Conservation (phyloP, 805 yeast genomes). For the Jamesozyma gamospora region DNA sequence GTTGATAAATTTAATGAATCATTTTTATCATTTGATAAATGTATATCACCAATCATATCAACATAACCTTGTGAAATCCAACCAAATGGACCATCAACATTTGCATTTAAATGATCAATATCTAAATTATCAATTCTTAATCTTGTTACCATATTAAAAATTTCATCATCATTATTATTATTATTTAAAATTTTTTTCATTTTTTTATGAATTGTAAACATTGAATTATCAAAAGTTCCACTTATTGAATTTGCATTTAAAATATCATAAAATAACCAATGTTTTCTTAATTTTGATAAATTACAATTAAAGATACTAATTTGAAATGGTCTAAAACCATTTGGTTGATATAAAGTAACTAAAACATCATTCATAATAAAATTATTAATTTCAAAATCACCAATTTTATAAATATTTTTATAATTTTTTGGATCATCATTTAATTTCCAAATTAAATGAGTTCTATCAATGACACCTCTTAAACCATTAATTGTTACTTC, state of each 20-base stretch:
- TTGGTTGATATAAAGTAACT: conserved; percentile 74
- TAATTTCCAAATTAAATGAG: conserved; percentile 75
- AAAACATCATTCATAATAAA: conserved; percentile 78
- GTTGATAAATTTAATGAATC: conserved; percentile 37
- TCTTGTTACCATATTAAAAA: conserved; percentile 60
- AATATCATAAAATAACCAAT: conserved; percentile 87
- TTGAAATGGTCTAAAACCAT: conserved; percentile 69
- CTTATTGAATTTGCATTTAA: conserved; percentile 74
- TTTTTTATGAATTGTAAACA: conserved; percentile 76
- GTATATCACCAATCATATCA: conserved; percentile 85
- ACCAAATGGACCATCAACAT: conserved; percentile 90
- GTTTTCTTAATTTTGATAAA: conserved; percentile 68
- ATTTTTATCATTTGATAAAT: conserved; percentile 59
- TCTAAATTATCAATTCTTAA: conserved; percentile 76
- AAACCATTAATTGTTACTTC: conserved; percentile 74
- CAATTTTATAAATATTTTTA: conserved; percentile 62
- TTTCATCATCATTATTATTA: conserved; percentile 14
- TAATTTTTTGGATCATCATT: conserved; percentile 74
- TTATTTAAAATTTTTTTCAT: not conserved
- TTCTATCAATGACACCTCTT: conserved; percentile 87
- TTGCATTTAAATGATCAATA: conserved; percentile 83
- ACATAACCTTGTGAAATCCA: conserved; percentile 93
- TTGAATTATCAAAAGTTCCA: conserved; percentile 87
- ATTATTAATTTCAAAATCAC: conserved; percentile 86
- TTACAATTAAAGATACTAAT: conserved; percentile 85